These are phyloP conservation scores for Dalbergia oliveri DNA, from an alignment of 306 rosid species.

Conservation along the genomic window DNA sequence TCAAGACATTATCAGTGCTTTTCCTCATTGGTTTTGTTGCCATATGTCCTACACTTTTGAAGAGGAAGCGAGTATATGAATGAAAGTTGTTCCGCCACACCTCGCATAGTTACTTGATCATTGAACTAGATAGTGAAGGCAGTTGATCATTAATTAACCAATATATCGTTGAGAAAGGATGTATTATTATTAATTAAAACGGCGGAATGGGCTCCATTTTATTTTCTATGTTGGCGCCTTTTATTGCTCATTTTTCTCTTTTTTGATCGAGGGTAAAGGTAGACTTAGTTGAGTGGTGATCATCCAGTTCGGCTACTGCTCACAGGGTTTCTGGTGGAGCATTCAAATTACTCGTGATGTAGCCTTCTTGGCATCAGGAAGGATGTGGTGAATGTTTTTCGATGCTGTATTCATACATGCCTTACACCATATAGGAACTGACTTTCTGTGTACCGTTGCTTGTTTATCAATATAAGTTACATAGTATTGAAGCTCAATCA, in stretches of 20 bases:
- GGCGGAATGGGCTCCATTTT: constrained; percentile 42
- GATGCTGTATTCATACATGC: constrained; percentile 32
- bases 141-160: constrained; percentile 20
- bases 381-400: constrained; percentile 42
- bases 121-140: constrained; percentile 32
- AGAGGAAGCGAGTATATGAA: constrained; percentile 90
- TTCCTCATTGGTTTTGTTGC: constrained; percentile 88
- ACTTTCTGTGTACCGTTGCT: constrained; percentile 44
- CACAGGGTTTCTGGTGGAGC: constrained; percentile 24
- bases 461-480: constrained; percentile 43
- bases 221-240: constrained; percentile 45
- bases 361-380: constrained; percentile 41
- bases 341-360: constrained; percentile 27
- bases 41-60: constrained; percentile 77
- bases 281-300: constrained; percentile 33
- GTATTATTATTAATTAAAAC: constrained; percentile 41
- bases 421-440: constrained; percentile 38
- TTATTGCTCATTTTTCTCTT: not conserved
- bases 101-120: constrained; percentile 18
- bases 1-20: constrained; percentile 83
- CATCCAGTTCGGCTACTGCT: constrained; percentile 32
- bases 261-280: constrained; percentile 39
- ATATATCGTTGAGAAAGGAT: constrained; percentile 39
- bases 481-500: constrained; percentile 25
- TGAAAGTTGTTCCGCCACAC: constrained; percentile 52